Conservation (phyloP, 2,329 filamentous ascomycete species). For the Fusarium guadeloupense region DNA sequence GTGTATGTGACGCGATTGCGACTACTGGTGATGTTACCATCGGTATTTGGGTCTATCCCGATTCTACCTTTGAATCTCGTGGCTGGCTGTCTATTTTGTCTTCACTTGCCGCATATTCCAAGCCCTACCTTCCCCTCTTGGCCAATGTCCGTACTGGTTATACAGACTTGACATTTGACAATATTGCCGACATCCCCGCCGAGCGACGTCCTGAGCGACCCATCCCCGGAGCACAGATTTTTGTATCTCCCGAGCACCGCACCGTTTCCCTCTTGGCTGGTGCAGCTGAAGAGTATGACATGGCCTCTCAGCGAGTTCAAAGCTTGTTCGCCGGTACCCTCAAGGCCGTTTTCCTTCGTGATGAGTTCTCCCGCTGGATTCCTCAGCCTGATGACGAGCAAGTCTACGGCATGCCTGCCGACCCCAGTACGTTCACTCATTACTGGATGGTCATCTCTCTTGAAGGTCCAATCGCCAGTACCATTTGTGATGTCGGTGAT, state of each 20-base stretch:
- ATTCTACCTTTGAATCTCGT: neutral
- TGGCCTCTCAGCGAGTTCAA: neutral
- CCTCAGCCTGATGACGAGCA: neutral
- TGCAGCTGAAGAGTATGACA: neutral
- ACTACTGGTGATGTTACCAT: neutral
- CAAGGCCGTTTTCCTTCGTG: neutral
- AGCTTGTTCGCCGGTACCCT: neutral
- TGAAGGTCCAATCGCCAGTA: too few species aligned
- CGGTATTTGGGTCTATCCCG: neutral
- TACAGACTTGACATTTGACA: neutral
- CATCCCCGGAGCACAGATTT: neutral
- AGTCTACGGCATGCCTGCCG: neutral
- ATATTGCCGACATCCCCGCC: neutral
- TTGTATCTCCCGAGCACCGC: neutral
- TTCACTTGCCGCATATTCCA: neutral
- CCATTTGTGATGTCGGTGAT: too few species aligned
- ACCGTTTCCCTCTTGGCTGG: neutral
- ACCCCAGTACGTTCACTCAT: neutral
- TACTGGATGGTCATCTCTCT: neutral
- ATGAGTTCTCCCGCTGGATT: neutral
- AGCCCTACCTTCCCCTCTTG: neutral
- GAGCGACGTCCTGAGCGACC: neutral
- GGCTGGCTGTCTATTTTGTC: neutral
- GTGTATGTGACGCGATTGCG: neutral
- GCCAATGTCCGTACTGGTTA: neutral